Conservation (phyloP, 2,329 filamentous ascomycete genomes). For the Ceratocystis eucalypticola region DNA sequence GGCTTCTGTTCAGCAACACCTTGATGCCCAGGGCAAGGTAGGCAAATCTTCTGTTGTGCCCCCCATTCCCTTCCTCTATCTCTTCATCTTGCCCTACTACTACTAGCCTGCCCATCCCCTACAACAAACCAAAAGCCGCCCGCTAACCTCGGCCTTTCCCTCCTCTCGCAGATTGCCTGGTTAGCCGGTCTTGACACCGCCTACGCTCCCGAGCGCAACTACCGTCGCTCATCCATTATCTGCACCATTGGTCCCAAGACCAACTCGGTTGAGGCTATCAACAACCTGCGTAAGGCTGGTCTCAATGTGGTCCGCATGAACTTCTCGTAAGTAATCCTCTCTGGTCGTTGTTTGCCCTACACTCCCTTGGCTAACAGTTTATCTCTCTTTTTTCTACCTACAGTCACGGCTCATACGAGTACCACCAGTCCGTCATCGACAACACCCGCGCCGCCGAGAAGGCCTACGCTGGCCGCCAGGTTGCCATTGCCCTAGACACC, state of each 20-base stretch:
- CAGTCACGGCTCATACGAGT: constrained; percentile 61
- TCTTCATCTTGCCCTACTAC: background rate
- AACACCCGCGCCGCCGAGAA: constrained; percentile 79
- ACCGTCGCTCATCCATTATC: constrained; percentile 95
- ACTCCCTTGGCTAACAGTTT: background rate
- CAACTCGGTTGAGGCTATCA: constrained; percentile 94
- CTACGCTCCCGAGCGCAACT: constrained; percentile 73
- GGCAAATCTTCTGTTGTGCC: constrained; percentile 15
- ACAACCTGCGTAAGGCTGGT: constrained; percentile 75
- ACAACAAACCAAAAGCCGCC: background rate
- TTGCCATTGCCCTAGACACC: constrained; percentile 84
- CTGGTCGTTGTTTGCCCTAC: background rate
- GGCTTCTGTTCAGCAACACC: constrained; percentile 67
- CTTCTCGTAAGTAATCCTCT: constrained; percentile 38
- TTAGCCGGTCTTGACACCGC: constrained; percentile 70
- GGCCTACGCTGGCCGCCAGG: constrained; percentile 62
- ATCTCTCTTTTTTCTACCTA: background rate
- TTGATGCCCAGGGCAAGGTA: constrained; percentile 54
- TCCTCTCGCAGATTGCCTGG: constrained; percentile 41
- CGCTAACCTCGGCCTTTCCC: background rate
- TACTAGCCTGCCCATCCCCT: background rate
- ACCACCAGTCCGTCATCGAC: constrained; percentile 97
- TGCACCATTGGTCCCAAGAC: constrained; percentile 99
- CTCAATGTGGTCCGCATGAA: constrained; percentile 99
- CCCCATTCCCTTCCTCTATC: background rate